Evolutionary conservation across 208 protist species (phyloP), one percentile per base, ranked within the genome.

Genomic region (Trypanosoma scelopori): DNA sequence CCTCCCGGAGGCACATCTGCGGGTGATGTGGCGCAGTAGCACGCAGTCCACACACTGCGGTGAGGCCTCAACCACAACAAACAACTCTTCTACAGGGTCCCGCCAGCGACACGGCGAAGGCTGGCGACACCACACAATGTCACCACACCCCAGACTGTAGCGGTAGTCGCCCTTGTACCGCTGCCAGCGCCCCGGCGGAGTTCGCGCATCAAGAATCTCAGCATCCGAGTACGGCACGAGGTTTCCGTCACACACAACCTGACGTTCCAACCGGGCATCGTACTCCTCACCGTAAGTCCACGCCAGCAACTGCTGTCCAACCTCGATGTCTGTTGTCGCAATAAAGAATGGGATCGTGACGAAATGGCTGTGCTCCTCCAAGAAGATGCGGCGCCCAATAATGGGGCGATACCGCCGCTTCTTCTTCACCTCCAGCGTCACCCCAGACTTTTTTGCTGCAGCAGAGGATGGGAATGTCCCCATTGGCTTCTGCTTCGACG

Each of bases 221-320:
- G 82, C 82, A 66, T 91, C 71, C 0, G 65, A 61, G 74, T 86
- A 87, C 11, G 89, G 81, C 28, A 94, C 84, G 18, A 92, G 63
- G 28, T 75, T 51, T 15, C 78, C 82, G 28, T 84, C 76, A 12
- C 84, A 81, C 18, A 94, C 85, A 3, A 71, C 89, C 18, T 77
- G 47, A 9, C 89, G 82, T 77, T 94, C 89, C 25, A 94, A 71
- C 55, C 81, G 82, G 3, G 89, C 89, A 69, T 94, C 89, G 78
- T 94, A 94, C 49, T 88, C 85, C 49, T 92, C 89, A 22, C 89
- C 89, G 74, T 94, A 94, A n/a, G 85, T 87, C 84, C 85, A 92
- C 35, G 89, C 83, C 5, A 94, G 71, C n/a, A 94, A 73, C 48
- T 81, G 51, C 9, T 76, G 59, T 5, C 89, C 89, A 1, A 76